phyloP scores from a whole-genome alignment of 805 yeast genomes.

The Candida boidinii region DNA sequence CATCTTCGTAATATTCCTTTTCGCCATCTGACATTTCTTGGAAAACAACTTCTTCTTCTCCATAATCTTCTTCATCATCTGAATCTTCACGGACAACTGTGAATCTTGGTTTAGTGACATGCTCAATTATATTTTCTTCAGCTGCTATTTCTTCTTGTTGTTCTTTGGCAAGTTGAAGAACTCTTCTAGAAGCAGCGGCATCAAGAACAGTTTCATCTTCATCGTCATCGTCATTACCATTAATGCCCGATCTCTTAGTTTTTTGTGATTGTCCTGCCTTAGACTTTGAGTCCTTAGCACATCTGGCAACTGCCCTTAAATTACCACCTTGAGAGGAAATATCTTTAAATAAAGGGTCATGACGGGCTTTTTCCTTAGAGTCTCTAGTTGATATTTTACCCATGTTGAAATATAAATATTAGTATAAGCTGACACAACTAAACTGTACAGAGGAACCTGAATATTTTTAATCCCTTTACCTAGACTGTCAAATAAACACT shows the following conservation, averaged over 20 bases:
- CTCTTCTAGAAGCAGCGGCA: constrained; percentile 74
- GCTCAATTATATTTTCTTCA: constrained; percentile 38
- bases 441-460: too few species aligned
- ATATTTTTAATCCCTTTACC: too few species aligned
- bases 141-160: constrained; percentile 86
- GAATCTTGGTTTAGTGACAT: constrained; percentile 20
- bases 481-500: too few species aligned
- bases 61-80: constrained; percentile 23
- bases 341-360: constrained; percentile 74
- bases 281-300: constrained; percentile 14
- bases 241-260: constrained; percentile 13
- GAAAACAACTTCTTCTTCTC: constrained; percentile 18
- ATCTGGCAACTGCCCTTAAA: constrained; percentile 37
- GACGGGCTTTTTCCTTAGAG: constrained; percentile 53
- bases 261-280: constrained; percentile 10
- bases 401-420: constrained; percentile 30
- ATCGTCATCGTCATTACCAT: constrained; percentile 28
- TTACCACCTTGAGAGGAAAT: constrained; percentile 69
- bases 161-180: constrained; percentile 80
- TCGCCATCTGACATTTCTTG: constrained; percentile 27
- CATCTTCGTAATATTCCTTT: constrained; percentile 34
- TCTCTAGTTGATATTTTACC: constrained; percentile 54
- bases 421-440: too few species aligned
- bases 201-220: constrained; percentile 63
- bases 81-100: constrained; percentile 26